phyloP scores from a whole-genome alignment of 306 rosid genomes.

The Crotalaria pallida region DNA sequence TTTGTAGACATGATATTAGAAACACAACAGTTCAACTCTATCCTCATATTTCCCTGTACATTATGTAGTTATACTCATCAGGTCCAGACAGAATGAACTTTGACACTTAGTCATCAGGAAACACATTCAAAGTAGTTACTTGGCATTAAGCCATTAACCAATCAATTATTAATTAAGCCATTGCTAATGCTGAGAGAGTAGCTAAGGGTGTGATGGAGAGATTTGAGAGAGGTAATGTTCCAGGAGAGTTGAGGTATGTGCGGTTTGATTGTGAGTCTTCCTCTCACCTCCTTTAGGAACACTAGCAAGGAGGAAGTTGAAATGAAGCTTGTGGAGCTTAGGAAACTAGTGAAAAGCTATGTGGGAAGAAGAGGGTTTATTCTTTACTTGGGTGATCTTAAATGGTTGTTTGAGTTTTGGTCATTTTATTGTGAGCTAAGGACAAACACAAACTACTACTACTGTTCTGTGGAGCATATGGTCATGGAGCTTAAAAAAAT shows the following conservation, averaged over 20 bases:
- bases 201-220: constrained; percentile 47
- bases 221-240: constrained; percentile 38
- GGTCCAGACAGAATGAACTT: no score
- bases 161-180: no score
- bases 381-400: constrained; percentile 60
- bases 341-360: constrained; percentile 40
- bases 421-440: constrained; percentile 30
- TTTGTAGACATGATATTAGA: no score
- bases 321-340: constrained; percentile 46
- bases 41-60: no score
- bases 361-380: constrained; percentile 57
- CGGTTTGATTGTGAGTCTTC: constrained; percentile 54
- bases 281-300: constrained; percentile 43
- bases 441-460: constrained; percentile 1
- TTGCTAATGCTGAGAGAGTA: constrained; percentile 27
- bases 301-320: constrained; percentile 48
- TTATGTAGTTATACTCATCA: no score
- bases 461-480: constrained; percentile 45
- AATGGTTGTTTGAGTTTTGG: constrained; percentile 64
- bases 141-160: no score
- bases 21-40: no score
- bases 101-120: no score
- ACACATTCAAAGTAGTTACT: no score
- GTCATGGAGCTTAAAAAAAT: constrained; percentile 54
- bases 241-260: constrained; percentile 20